A percentile compares a stretch with the other conserved stretches of the same genome.
Evolutionary conservation across 1,139 yeast species (phyloP).

Genomic region (Yamadazyma trypodendri): DNA sequence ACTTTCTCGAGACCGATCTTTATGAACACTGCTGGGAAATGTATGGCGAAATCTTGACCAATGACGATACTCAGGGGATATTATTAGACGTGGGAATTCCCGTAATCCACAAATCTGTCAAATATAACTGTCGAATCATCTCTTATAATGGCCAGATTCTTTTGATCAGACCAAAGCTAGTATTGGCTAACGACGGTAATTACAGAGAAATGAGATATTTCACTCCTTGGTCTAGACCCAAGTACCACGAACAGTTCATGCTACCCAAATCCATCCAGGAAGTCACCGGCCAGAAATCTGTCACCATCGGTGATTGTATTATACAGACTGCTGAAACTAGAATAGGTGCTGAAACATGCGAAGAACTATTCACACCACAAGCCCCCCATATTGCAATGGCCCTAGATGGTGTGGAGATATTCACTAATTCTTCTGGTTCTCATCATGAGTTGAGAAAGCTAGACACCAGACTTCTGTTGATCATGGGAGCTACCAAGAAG

Average conservation of each 20-base stretch:
- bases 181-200: constrained; percentile 95
- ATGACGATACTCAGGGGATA: constrained; percentile 70
- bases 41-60: constrained; percentile 70
- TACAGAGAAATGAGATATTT: constrained; percentile 97
- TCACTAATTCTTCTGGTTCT: constrained; percentile 93
- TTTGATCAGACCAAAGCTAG: constrained; percentile 85
- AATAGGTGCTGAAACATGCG: constrained; percentile 96
- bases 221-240: constrained; percentile 87
- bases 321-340: constrained; percentile 80
- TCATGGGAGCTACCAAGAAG: constrained; percentile 88
- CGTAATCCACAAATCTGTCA: constrained; percentile 76
- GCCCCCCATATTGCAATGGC: constrained; percentile 93
- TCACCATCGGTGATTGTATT: constrained; percentile 88
- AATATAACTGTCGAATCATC: constrained; percentile 87
- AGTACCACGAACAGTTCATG: constrained; percentile 66
- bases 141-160: constrained; percentile 77
- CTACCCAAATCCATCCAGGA: constrained; percentile 68
- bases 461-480: constrained; percentile 78
- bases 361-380: constrained; percentile 93
- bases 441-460: constrained; percentile 94
- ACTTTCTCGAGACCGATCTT: constrained; percentile 86
- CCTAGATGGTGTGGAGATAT: constrained; percentile 92
- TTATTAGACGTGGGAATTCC: constrained; percentile 95
- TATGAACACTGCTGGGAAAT: constrained; percentile 94
- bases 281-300: constrained; percentile 63